Conservation (phyloP, 257 asterid species). For the Euphrasia confusa region DNA sequence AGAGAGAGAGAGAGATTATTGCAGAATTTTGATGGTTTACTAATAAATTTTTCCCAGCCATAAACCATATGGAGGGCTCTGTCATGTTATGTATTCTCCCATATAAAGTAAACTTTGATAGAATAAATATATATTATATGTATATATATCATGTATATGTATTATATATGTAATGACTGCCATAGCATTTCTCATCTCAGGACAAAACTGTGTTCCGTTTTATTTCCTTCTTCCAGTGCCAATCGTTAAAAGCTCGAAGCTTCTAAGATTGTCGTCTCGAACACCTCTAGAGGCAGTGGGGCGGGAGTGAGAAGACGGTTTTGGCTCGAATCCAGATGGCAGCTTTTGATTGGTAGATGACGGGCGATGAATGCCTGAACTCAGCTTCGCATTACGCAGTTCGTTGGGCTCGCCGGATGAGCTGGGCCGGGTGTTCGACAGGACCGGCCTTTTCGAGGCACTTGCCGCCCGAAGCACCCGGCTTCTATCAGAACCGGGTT, state of each 20-base stretch:
- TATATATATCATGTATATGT: not conserved
- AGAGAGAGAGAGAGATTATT: not conserved
- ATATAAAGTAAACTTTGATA: not conserved
- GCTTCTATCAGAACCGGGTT: slow-evolving; percentile 51
- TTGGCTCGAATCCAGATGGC: slow-evolving; percentile 63
- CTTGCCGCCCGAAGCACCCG: slow-evolving; percentile 53
- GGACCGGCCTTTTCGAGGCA: slow-evolving; percentile 56
- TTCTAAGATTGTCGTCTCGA: slow-evolving; percentile 65
- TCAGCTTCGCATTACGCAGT: slow-evolving; percentile 41
- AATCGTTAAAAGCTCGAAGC: slow-evolving; percentile 77
- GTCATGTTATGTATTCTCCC: not conserved
- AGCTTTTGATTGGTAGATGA: slow-evolving; percentile 46
- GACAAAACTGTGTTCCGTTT: slow-evolving; percentile 19
- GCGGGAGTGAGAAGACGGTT: slow-evolving; percentile 62
- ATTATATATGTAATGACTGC: not conserved
- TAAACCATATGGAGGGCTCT: slow-evolving; percentile 20
- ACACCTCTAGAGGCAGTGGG: slow-evolving; percentile 52
- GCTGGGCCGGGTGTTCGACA: slow-evolving; percentile 68
- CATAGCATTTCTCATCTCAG: not conserved
- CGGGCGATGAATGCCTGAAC: slow-evolving; percentile 52
- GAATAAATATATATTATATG: not conserved
- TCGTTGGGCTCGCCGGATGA: slow-evolving; percentile 67
- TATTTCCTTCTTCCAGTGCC: slow-evolving; percentile 74
- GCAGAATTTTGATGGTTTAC: slow-evolving; percentile 18
- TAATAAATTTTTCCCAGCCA: slow-evolving; percentile 15